These are phyloP conservation scores for Mercurialis annua DNA, from an alignment of 345 rosid genomes.

Conservation along the genomic window DNA sequence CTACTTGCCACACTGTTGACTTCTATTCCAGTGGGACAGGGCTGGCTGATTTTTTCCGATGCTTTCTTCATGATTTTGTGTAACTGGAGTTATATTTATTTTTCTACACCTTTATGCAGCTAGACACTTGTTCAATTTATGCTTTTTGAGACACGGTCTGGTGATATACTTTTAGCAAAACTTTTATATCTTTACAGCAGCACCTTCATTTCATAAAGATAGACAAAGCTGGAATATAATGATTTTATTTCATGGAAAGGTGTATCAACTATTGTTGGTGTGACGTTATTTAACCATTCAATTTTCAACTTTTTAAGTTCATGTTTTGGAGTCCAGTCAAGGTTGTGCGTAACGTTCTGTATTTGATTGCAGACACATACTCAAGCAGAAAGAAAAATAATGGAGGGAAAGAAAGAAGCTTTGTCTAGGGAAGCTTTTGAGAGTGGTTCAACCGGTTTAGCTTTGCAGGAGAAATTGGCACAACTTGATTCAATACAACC, in stretches of 20 bases:
- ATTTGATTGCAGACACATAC: slow-evolving; percentile 50
- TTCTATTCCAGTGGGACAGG: not conserved
- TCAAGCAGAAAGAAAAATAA: slow-evolving; percentile 65
- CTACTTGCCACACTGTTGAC: not conserved
- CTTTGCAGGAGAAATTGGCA: slow-evolving; percentile 42
- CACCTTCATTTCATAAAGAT: not conserved
- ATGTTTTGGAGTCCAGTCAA: slow-evolving; percentile 10
- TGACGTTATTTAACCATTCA: slow-evolving; percentile 4
- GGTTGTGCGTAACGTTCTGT: not conserved
- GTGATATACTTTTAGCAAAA: not conserved
- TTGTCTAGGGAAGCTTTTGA: slow-evolving; percentile 46
- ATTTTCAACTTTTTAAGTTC: not conserved
- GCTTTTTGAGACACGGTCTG: not conserved
- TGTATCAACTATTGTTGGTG: not conserved
- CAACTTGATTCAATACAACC: slow-evolving; percentile 53
- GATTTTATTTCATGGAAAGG: slow-evolving; percentile 5
- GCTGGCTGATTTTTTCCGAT: not conserved
- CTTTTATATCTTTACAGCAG: not conserved
- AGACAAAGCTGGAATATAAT: slow-evolving; percentile 3
- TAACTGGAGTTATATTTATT: not conserved
- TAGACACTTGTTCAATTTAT: not conserved
- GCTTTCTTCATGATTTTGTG: not conserved
- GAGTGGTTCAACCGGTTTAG: slow-evolving; percentile 29
- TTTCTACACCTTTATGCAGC: not conserved
- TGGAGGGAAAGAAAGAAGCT: slow-evolving; percentile 53